phyloP scores from a whole-genome alignment of 208 protist species.

The Acanthamoeba triangularis region DNA sequence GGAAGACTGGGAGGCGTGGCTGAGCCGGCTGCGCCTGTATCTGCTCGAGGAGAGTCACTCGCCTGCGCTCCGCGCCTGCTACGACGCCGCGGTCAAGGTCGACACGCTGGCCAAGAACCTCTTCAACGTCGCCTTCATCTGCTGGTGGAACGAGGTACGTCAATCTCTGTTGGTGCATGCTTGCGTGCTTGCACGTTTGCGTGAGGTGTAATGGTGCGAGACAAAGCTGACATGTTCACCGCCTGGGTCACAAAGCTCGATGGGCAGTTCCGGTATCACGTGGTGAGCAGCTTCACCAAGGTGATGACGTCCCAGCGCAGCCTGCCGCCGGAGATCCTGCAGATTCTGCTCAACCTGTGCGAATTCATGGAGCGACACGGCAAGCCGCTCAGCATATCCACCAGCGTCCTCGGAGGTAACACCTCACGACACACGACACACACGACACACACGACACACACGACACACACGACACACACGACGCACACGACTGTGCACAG shows the following conservation, averaged over 20 bases:
- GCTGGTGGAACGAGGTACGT: slow-evolving; percentile 94
- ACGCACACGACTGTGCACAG: not conserved
- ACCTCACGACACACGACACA: not conserved
- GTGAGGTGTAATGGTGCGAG: not conserved
- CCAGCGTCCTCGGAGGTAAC: slow-evolving; percentile 79
- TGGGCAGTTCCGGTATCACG: slow-evolving; percentile 75
- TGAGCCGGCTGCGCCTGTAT: slow-evolving; percentile 93
- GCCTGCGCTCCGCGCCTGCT: slow-evolving; percentile 93
- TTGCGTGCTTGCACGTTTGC: no score
- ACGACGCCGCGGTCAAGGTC: slow-evolving; percentile 89
- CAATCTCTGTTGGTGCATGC: no score
- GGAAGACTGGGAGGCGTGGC: slow-evolving; percentile 96
- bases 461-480: not conserved
- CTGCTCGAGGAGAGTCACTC: slow-evolving; percentile 94
- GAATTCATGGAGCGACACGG: slow-evolving; percentile 92
- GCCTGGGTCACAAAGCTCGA: not conserved
- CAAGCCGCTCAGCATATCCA: slow-evolving; percentile 88
- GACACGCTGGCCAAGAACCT: slow-evolving; percentile 93
- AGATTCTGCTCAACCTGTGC: slow-evolving; percentile 90
- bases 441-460: not conserved
- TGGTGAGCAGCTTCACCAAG: slow-evolving; percentile 77
- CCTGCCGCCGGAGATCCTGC: slow-evolving; percentile 90
- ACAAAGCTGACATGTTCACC: not conserved
- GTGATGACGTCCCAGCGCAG: slow-evolving; percentile 80
- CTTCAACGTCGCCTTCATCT: slow-evolving; percentile 95